A percentile compares a stretch with the other conserved stretches of the same genome.
Conservation (phyloP, 768 basidiomycete genomes). For the Suillus brevipes region DNA sequence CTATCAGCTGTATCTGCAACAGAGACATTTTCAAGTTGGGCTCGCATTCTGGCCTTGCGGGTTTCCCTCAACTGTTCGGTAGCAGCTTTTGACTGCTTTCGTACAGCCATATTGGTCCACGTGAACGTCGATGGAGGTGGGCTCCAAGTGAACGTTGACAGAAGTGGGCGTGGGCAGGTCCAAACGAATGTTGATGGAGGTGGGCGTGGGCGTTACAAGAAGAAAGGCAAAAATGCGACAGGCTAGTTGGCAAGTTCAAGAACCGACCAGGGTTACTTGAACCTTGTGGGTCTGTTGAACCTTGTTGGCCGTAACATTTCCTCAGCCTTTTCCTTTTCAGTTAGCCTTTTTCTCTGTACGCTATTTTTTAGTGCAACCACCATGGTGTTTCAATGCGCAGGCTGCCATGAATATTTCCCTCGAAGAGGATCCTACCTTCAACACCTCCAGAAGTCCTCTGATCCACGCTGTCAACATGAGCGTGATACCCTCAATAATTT, state of each 20-base stretch:
- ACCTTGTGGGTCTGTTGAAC: neutral
- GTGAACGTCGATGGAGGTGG: neutral
- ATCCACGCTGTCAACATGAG: neutral
- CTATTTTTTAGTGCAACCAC: neutral
- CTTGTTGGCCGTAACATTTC: neutral
- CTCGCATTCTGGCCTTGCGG: neutral
- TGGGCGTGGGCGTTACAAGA: neutral
- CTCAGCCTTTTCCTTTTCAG: neutral
- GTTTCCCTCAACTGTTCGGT: neutral
- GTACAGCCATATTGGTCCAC: neutral
- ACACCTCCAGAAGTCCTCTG: neutral
- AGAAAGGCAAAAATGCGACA: neutral
- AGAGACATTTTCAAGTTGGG: neutral
- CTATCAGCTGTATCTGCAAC: neutral
- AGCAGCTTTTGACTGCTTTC: neutral
- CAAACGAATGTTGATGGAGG: neutral
- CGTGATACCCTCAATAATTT: neutral
- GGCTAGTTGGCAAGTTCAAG: neutral
- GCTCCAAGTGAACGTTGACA: neutral
- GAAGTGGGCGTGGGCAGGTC: neutral
- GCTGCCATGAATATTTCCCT: neutral
- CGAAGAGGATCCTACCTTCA: neutral
- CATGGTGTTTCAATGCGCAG: neutral
- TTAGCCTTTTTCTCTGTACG: neutral
- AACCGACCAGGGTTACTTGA: neutral